Evolutionary conservation across 75 land plant species (phyloP).

Genomic region (Ceratopteris richardii): DNA sequence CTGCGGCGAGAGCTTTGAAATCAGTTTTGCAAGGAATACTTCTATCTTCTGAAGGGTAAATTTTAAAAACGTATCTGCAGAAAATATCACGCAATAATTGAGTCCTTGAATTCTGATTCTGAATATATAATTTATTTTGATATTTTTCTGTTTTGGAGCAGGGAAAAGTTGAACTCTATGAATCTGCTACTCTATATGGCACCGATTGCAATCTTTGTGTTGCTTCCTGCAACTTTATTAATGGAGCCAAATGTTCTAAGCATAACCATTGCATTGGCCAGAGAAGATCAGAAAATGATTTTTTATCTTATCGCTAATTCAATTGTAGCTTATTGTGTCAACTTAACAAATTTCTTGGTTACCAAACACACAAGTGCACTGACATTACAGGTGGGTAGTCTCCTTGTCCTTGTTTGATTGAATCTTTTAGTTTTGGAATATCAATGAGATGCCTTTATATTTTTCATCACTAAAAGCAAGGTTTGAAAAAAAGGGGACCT

Average conservation of each 20-base stretch:
- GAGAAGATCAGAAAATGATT: slow-evolving; percentile 31
- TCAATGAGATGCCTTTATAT: no score
- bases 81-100: no score
- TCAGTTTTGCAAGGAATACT: slow-evolving; percentile 69
- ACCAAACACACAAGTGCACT: slow-evolving; percentile 56
- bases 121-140: no score
- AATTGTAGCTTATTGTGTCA: slow-evolving; percentile 43
- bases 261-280: slow-evolving; percentile 46
- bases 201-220: slow-evolving; percentile 41
- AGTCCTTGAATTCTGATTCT: no score
- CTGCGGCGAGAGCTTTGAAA: slow-evolving; percentile 71
- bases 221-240: slow-evolving; percentile 39
- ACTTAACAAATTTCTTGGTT: no score
- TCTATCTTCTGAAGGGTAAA: slow-evolving; percentile 61
- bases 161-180: slow-evolving; percentile 57
- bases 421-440: no score
- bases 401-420: no score
- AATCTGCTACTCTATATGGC: slow-evolving; percentile 54
- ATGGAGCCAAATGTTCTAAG: slow-evolving; percentile 60
- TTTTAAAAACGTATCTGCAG: no score
- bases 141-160: no score
- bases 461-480: no score
- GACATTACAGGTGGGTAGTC: slow-evolving; percentile 65
- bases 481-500: no score
- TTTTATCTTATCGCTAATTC: slow-evolving; percentile 44